phyloP scores from a whole-genome alignment of 2,329 filamentous ascomycete species.

The Talaromyces islandicus region DNA sequence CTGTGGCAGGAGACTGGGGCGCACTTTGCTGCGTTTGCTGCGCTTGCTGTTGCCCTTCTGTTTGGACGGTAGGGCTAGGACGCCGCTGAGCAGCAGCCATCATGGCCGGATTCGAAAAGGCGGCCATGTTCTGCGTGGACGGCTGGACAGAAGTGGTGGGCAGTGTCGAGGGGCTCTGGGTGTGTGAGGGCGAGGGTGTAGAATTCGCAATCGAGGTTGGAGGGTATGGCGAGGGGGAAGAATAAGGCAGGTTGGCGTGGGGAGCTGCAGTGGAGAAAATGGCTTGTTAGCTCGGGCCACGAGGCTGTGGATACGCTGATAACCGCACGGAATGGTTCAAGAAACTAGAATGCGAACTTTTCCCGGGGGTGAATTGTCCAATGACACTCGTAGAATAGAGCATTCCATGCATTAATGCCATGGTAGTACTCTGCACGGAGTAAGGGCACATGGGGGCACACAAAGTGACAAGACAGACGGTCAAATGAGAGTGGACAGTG shows the following conservation, averaged over 20 bases:
- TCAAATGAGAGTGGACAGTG: background rate
- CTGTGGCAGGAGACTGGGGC: conserved; percentile 20
- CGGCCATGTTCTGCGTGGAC: conserved; percentile 31
- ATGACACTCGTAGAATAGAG: background rate
- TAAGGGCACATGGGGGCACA: background rate
- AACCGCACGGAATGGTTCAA: background rate
- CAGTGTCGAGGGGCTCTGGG: conserved; percentile 20
- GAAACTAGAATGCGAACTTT: background rate
- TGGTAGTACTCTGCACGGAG: no score
- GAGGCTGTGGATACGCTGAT: conserved; percentile 8
- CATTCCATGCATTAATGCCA: background rate
- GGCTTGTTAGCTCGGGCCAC: conserved; percentile 10
- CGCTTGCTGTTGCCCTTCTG: conserved; percentile 11
- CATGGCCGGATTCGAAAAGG: conserved; percentile 25
- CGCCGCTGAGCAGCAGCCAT: conserved; percentile 22
- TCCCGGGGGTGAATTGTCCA: background rate
- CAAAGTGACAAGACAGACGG: background rate
- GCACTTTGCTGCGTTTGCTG: conserved; percentile 14
- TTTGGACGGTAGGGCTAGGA: background rate
- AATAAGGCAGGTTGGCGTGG: conserved; percentile 25
- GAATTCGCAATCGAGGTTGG: conserved; percentile 21
- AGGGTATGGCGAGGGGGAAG: conserved; percentile 27
- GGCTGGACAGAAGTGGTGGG: conserved; percentile 27
- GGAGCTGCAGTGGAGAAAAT: conserved; percentile 21
- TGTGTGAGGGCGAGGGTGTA: conserved; percentile 26